These are phyloP conservation scores for Pholiota microspora DNA, from an alignment of 768 basidiomycete genomes.

Conservation along the genomic window DNA sequence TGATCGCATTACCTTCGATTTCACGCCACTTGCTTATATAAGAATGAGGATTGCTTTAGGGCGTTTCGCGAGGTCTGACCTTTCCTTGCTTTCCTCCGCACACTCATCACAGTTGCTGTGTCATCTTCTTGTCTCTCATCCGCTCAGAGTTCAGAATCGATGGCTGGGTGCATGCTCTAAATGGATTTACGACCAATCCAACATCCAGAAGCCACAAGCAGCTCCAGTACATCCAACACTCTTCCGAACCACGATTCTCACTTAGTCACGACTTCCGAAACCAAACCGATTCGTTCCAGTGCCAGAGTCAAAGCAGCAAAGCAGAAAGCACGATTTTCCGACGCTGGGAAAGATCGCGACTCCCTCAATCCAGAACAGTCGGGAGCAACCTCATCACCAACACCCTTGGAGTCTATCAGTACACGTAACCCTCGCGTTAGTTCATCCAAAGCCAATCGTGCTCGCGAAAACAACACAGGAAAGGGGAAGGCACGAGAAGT, in stretches of 20 bases:
- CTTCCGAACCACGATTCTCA: slow-evolving; percentile 38
- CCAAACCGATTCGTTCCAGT: slow-evolving; percentile 67
- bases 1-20: slow-evolving; percentile 11
- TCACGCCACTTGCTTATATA: slow-evolving; percentile 48
- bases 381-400: slow-evolving; percentile 28
- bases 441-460: slow-evolving; percentile 48
- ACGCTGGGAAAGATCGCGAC: slow-evolving; percentile 54
- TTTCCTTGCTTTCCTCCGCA: slow-evolving; percentile 26
- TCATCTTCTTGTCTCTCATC: slow-evolving; percentile 26
- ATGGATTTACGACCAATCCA: slow-evolving; percentile 84
- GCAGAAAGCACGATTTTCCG: slow-evolving; percentile 62
- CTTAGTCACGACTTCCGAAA: slow-evolving; percentile 42
- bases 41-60: slow-evolving; percentile 36
- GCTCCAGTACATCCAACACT: slow-evolving; percentile 55
- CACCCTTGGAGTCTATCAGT: slow-evolving; percentile 31
- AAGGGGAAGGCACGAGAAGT: slow-evolving; percentile 69
- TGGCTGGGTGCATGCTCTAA: slow-evolving; percentile 88
- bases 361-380: slow-evolving; percentile 31
- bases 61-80: slow-evolving; percentile 31
- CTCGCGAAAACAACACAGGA: slow-evolving; percentile 44
- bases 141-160: slow-evolving; percentile 55
- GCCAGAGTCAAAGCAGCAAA: slow-evolving; percentile 75
- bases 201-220: slow-evolving; percentile 69
- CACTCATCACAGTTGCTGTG: slow-evolving; percentile 31
- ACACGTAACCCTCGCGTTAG: slow-evolving; percentile 44